These are phyloP conservation scores for Diaporthe sp. DNA, from an alignment of 2,329 filamentous ascomycete genomes.

Conservation along the genomic window DNA sequence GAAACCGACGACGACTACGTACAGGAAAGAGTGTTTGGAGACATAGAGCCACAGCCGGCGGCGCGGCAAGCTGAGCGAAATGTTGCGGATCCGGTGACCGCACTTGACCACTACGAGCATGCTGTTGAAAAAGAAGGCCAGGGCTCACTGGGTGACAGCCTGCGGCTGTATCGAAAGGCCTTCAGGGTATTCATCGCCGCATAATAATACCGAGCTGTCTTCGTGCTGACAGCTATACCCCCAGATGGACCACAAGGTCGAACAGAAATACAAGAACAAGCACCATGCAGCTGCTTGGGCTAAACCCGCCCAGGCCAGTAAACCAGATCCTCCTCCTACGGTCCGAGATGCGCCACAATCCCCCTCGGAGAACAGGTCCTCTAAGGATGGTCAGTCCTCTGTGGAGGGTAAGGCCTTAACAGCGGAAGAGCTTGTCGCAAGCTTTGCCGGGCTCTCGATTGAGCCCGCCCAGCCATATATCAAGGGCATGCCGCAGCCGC, in stretches of 20 bases:
- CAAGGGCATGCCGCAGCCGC: constrained; percentile 78
- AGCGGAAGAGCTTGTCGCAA: constrained; percentile 78
- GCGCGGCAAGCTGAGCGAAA: constrained; percentile 46
- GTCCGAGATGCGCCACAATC: constrained; percentile 47
- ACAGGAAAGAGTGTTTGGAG: constrained; percentile 53
- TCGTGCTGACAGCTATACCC: constrained; percentile 14
- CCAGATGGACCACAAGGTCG: constrained; percentile 86
- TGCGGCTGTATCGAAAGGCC: constrained; percentile 89
- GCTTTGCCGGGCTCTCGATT: constrained; percentile 80
- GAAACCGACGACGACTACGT: constrained; percentile 55
- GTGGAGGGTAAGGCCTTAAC: constrained; percentile 66
- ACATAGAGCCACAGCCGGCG: constrained; percentile 43
- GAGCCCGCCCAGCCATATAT: constrained; percentile 75
- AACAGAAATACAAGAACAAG: constrained; percentile 90
- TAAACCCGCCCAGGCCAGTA: constrained; percentile 55
- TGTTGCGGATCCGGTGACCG: constrained; percentile 73
- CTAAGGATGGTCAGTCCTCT: constrained; percentile 44
- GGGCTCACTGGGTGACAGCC: constrained; percentile 89
- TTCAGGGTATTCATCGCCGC: constrained; percentile 74
- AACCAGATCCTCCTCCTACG: constrained; percentile 41
- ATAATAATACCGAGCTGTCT: neutral
- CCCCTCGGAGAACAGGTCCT: constrained; percentile 60
- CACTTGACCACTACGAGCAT: constrained; percentile 92
- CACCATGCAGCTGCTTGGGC: constrained; percentile 79
- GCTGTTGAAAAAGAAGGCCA: constrained; percentile 90